Conservation (phyloP, 306 rosid genomes). For the Parietaria judaica region DNA sequence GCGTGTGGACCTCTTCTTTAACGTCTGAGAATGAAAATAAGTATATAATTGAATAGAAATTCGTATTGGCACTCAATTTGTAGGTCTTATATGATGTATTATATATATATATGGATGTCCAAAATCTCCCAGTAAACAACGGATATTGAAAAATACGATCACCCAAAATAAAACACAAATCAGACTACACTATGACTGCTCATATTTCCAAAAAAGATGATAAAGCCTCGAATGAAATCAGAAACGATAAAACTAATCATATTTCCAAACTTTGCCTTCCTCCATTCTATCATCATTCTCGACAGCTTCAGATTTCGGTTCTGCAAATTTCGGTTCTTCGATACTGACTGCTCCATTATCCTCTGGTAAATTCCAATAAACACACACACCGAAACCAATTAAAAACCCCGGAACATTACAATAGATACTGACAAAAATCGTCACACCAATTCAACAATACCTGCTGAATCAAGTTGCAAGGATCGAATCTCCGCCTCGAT, state of each 20-base stretch:
- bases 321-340: conserved; percentile 49
- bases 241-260: not conserved
- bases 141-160: not conserved
- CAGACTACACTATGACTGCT: not conserved
- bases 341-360: conserved; percentile 54
- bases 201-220: conserved; percentile 1
- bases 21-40: conserved; percentile 31
- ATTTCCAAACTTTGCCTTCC: conserved; percentile 58
- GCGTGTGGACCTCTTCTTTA: conserved; percentile 29
- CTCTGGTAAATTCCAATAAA: conserved; percentile 36
- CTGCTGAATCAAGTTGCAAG: conserved; percentile 84
- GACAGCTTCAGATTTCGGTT: conserved; percentile 45
- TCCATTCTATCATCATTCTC: conserved; percentile 48
- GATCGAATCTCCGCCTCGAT: conserved; percentile 86
- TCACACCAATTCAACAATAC: conserved; percentile 24
- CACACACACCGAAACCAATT: conserved; percentile 17
- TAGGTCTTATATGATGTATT: too few species aligned
- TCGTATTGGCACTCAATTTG: not conserved
- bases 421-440: not conserved
- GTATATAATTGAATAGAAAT: not conserved
- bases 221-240: not conserved
- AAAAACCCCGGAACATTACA: not conserved
- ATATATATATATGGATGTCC: too few species aligned
- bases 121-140: too few species aligned
- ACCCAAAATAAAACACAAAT: not conserved